These are phyloP conservation scores for Dothidotthia symphoricarpi DNA, from an alignment of 2,329 filamentous ascomycete genomes.

Conservation along the genomic window DNA sequence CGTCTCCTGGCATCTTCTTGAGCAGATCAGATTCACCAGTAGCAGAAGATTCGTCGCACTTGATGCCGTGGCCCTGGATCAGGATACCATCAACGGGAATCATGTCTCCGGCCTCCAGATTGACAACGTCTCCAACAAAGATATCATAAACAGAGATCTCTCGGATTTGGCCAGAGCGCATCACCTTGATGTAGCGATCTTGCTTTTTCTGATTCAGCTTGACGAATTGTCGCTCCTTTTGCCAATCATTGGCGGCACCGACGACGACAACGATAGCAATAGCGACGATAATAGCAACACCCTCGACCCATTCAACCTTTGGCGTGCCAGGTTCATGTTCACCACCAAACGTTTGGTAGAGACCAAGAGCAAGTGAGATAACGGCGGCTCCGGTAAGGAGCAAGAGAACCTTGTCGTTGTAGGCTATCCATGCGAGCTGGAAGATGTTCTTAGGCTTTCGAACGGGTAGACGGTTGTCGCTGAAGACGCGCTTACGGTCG, in stretches of 20 bases:
- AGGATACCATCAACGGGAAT: conserved; percentile 70
- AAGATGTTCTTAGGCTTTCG: conserved; percentile 69
- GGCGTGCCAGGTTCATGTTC: conserved; percentile 52
- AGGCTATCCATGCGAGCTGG: conserved; percentile 74
- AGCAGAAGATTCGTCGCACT: conserved; percentile 71
- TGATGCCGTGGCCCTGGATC: conserved; percentile 63
- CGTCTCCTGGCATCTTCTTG: conserved; percentile 64
- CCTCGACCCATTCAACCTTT: conserved; percentile 76
- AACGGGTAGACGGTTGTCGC: conserved; percentile 67
- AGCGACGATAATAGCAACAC: conserved; percentile 74
- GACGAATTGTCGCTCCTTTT: conserved; percentile 77
- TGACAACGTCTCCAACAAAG: conserved; percentile 70
- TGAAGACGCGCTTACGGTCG: conserved; percentile 70
- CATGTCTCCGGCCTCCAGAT: conserved; percentile 66
- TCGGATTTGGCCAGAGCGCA: conserved; percentile 69
- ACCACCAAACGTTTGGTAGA: conserved; percentile 68
- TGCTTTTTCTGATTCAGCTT: conserved; percentile 80
- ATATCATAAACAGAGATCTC: conserved; percentile 66
- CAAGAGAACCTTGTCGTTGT: conserved; percentile 73
- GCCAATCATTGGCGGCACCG: conserved; percentile 77
- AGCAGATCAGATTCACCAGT: conserved; percentile 73
- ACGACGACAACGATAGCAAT: conserved; percentile 74
- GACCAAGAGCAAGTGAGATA: conserved; percentile 71
- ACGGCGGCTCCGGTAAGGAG: conserved; percentile 58
- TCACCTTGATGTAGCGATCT: conserved; percentile 69